These are phyloP conservation scores for Candida yuanshanica DNA, from an alignment of 805 yeast species.

Conservation along the genomic window DNA sequence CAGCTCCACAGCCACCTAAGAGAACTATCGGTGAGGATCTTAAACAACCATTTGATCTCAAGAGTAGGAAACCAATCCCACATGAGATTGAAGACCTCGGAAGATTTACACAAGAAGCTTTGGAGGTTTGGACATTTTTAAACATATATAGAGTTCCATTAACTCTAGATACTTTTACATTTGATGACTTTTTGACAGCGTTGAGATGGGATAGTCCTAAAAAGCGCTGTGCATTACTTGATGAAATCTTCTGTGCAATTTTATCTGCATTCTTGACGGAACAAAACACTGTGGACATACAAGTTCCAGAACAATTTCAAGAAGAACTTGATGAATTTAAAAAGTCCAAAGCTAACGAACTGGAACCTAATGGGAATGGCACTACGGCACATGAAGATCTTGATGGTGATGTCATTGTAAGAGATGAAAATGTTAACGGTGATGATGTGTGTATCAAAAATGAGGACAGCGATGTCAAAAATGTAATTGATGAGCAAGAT, in stretches of 20 bases:
- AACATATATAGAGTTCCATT: conserved; percentile 65
- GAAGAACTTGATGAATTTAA: conserved; percentile 23
- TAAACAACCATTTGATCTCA: conserved; percentile 13
- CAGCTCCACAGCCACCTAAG: conserved; percentile 15
- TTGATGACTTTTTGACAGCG: conserved; percentile 66
- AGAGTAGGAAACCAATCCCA: conserved; percentile 17
- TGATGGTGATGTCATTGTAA: not conserved
- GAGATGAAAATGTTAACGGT: conserved; percentile 20
- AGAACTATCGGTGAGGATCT: conserved; percentile 20
- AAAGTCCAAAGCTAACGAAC: conserved; percentile 14
- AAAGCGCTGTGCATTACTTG: conserved; percentile 45
- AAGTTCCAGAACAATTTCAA: conserved; percentile 21
- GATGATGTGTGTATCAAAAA: conserved; percentile 12
- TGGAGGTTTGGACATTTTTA: conserved; percentile 72
- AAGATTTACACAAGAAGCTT: conserved; percentile 31
- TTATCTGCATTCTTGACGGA: conserved; percentile 49
- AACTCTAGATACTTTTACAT: conserved; percentile 65
- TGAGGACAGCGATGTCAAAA: conserved; percentile 17
- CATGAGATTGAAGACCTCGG: conserved; percentile 13
- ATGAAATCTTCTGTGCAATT: conserved; percentile 65
- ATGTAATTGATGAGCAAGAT: conserved; percentile 9
- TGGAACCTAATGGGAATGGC: conserved; percentile 1
- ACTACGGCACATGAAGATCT: not conserved
- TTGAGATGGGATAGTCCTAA: conserved; percentile 39
- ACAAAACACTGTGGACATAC: conserved; percentile 30